These are phyloP conservation scores for Neurospora sublineolata DNA, from an alignment of 495 filamentous ascomycete species.

Conservation along the genomic window DNA sequence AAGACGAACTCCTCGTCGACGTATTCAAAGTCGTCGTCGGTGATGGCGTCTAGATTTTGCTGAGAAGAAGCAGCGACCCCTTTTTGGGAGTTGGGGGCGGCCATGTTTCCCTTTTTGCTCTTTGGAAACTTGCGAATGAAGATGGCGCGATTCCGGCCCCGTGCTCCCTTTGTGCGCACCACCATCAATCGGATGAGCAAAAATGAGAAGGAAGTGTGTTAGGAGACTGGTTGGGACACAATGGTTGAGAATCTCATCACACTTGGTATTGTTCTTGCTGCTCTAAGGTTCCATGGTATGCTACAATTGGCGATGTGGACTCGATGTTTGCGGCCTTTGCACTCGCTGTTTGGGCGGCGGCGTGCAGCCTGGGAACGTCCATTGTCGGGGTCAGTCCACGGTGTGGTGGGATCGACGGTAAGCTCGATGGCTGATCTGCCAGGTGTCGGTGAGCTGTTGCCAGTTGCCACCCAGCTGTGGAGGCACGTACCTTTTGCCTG, in stretches of 20 bases:
- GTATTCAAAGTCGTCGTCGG: slow-evolving; percentile 5
- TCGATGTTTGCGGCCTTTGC: not conserved
- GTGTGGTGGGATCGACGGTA: not conserved
- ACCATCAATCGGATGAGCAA: not conserved
- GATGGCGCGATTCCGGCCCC: slow-evolving; percentile 5
- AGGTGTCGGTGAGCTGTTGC: not conserved
- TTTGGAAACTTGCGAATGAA: slow-evolving; percentile 2
- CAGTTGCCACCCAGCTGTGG: not conserved
- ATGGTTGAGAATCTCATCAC: not conserved
- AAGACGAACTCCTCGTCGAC: slow-evolving; percentile 14
- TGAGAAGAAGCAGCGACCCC: not conserved
- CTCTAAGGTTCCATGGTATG: not conserved
- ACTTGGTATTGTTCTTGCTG: slow-evolving; percentile 1
- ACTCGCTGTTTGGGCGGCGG: not conserved
- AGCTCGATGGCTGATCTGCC: not conserved
- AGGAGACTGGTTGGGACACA: not conserved
- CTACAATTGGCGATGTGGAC: not conserved
- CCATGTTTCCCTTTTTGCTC: not conserved
- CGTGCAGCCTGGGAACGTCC: not conserved
- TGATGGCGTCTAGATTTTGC: not conserved
- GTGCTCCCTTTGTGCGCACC: slow-evolving; percentile 6
- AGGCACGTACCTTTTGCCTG: not conserved
- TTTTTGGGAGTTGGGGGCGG: not conserved
- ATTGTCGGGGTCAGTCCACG: not conserved
- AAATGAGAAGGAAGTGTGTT: not conserved